These are phyloP conservation scores for Yarrowia sp. DNA, from an alignment of 805 yeast genomes.

Conservation along the genomic window DNA sequence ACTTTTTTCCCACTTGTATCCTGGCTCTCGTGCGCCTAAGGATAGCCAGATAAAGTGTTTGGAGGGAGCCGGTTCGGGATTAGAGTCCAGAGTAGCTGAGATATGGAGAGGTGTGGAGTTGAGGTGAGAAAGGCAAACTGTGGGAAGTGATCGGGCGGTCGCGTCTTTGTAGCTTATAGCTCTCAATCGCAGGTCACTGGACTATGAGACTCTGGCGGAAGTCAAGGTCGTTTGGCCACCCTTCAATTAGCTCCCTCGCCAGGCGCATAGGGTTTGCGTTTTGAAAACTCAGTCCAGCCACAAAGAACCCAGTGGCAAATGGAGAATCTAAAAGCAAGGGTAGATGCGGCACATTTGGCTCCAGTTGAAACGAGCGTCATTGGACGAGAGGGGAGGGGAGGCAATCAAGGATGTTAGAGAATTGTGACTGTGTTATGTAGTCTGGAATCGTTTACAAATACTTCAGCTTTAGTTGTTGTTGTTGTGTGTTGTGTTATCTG, in stretches of 20 bases:
- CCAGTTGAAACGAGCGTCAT: conserved; percentile 26
- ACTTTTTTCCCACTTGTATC: conserved; percentile 13
- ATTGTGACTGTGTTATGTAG: too few relatives aligned
- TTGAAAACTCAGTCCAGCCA: conserved; percentile 34
- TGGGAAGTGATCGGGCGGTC: too few relatives aligned
- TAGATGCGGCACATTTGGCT: conserved; percentile 34
- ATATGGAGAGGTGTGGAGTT: too few relatives aligned
- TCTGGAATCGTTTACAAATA: too few relatives aligned
- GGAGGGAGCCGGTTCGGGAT: conserved; percentile 29
- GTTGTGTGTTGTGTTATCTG: too few relatives aligned
- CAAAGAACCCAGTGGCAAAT: conserved; percentile 38
- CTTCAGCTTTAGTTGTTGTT: too few relatives aligned
- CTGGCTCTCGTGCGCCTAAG: conserved; percentile 34
- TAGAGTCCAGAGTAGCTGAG: background rate
- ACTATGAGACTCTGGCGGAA: conserved; percentile 12
- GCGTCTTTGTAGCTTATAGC: background rate
- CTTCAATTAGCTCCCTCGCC: conserved; percentile 30
- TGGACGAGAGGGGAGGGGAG: conserved; percentile 13
- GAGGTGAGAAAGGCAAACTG: too few relatives aligned
- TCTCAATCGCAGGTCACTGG: conserved; percentile 3
- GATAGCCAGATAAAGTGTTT: conserved; percentile 27
- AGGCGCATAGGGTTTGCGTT: conserved; percentile 27
- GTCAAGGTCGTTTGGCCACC: conserved; percentile 35
- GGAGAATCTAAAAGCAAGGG: conserved; percentile 30
- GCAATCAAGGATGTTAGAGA: background rate